These are phyloP conservation scores for Euphorbia corollata DNA, from an alignment of 441 rosid genomes.

Conservation along the genomic window DNA sequence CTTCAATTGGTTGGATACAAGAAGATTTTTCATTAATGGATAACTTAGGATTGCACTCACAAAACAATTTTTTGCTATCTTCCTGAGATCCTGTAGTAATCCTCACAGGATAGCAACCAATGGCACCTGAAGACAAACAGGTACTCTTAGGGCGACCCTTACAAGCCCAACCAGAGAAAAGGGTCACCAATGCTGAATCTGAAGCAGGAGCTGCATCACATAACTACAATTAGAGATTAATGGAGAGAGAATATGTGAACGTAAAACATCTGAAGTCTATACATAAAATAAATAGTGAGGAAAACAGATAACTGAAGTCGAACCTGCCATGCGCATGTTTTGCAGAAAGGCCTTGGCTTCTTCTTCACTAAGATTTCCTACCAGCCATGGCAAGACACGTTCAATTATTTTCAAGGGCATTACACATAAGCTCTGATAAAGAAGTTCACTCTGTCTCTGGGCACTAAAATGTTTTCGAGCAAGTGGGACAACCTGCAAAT, in stretches of 20 bases:
- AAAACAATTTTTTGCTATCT: constrained; percentile 23
- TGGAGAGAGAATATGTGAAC: constrained; percentile 16
- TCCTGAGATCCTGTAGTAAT: constrained; percentile 21
- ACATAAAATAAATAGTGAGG: constrained; percentile 8
- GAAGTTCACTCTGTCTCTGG: constrained; percentile 65
- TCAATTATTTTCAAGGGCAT: constrained; percentile 77
- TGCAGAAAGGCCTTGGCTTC: constrained; percentile 54
- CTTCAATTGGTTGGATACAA: constrained; percentile 23
- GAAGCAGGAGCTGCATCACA: constrained; percentile 55
- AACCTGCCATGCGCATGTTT: constrained; percentile 69
- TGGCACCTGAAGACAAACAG: constrained; percentile 42
- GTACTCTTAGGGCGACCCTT: constrained; percentile 42
- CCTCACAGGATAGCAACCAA: constrained; percentile 46
- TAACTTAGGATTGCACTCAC: constrained; percentile 24
- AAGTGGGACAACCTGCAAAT: constrained; percentile 62
- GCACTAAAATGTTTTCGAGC: constrained; percentile 63
- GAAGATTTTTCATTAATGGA: constrained; percentile 24
- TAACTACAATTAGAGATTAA: constrained; percentile 21
- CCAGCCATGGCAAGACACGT: constrained; percentile 69
- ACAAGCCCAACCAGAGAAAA: constrained; percentile 76
- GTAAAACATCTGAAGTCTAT: not conserved
- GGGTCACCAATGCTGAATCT: constrained; percentile 58
- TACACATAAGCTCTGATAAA: constrained; percentile 63
- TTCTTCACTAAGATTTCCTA: constrained; percentile 47
- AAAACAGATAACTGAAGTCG: constrained; percentile 11